Conservation (phyloP, 2,329 filamentous ascomycete species). For the Ceratocystiopsis minuta region DNA sequence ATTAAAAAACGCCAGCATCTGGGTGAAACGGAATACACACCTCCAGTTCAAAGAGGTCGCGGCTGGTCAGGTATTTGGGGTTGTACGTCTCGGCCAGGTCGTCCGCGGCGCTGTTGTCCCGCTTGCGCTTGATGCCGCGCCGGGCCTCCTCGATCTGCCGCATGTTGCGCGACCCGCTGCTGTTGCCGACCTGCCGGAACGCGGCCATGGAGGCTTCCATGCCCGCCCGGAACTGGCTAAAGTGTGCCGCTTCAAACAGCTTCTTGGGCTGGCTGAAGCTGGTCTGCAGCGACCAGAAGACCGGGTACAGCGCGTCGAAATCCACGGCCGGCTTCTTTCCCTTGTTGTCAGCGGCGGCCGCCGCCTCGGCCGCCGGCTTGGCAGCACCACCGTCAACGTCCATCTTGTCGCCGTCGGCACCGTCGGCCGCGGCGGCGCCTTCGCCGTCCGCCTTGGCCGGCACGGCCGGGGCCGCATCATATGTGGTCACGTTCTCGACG, state of each 20-base stretch:
- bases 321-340: conserved; percentile 20
- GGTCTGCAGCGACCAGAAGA: conserved; percentile 88
- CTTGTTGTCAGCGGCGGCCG: conserved; percentile 5
- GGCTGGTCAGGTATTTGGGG: conserved; percentile 94
- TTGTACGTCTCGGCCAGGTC: conserved; percentile 64
- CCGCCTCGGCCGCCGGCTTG: conserved; percentile 19
- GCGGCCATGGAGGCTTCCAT: conserved; percentile 46
- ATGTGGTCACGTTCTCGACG: conserved; percentile 80
- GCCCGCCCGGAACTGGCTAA: conserved; percentile 65
- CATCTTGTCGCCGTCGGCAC: conserved; percentile 10
- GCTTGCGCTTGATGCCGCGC: conserved; percentile 53
- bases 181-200: conserved; percentile 33
- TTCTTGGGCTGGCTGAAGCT: conserved; percentile 80
- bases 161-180: conserved; percentile 25
- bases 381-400: conserved; percentile 14
- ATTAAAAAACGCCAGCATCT: background rate
- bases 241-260: conserved; percentile 54
- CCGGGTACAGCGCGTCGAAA: conserved; percentile 54
- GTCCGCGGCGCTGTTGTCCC: conserved; percentile 26
- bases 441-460: conserved; percentile 10
- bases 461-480: conserved; percentile 35
- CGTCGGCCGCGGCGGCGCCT: conserved; percentile 12
- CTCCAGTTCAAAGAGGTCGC: conserved; percentile 90
- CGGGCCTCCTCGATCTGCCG: conserved; percentile 42
- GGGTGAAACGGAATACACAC: conserved; percentile 23